phyloP scores from a whole-genome alignment of 176 grass and related monocot genomes.

The Cenchrus fungigraminus region DNA sequence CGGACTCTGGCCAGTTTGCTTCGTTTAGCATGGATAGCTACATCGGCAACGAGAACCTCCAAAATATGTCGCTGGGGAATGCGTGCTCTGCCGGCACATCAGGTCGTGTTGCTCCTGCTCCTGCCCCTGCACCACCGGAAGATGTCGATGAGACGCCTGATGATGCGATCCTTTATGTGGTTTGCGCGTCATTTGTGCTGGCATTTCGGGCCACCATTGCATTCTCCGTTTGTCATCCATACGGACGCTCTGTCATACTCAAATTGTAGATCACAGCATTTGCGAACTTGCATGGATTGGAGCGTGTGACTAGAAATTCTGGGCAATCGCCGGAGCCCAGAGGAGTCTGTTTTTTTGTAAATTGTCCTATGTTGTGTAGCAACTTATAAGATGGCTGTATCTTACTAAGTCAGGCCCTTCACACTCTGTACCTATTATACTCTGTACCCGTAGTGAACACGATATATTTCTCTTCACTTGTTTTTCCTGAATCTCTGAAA shows the following conservation, averaged over 20 bases:
- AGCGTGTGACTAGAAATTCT: no score
- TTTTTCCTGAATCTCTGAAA: no score
- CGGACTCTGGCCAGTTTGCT: slow-evolving; percentile 9
- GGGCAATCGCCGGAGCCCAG: no score
- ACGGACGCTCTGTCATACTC: background rate
- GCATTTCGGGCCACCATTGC: slow-evolving; percentile 14
- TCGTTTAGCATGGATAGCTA: slow-evolving; percentile 26
- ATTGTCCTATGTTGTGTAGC: no score
- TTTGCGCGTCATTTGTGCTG: background rate
- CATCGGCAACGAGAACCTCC: slow-evolving; percentile 27
- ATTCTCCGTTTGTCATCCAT: background rate
- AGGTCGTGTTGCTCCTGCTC: background rate
- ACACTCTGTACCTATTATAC: no score
- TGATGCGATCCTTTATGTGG: background rate
- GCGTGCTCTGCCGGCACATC: background rate
- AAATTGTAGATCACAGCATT: background rate
- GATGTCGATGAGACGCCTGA: background rate
- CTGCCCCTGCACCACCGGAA: background rate
- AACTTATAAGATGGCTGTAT: no score
- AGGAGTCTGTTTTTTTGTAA: no score
- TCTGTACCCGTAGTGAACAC: no score
- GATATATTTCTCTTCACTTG: no score
- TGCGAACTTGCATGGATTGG: background rate
- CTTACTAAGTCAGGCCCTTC: no score
- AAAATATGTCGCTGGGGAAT: background rate